Percentiles rank a stretch among this genome's conserved stretches.
phyloP scores from a whole-genome alignment of 495 filamentous ascomycete species.

The Articulospora tetracladia region DNA sequence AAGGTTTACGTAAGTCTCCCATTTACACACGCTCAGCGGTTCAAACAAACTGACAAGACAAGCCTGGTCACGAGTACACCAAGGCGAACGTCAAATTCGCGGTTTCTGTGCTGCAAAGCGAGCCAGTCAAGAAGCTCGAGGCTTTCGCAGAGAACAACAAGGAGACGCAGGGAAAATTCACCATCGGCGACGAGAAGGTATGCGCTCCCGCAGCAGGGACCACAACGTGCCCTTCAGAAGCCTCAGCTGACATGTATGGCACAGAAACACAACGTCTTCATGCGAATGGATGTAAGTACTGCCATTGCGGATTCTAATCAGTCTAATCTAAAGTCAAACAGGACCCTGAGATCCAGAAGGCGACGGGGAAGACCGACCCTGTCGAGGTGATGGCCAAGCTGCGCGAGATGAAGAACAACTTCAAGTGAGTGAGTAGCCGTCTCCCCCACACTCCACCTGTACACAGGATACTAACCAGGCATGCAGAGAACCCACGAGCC shows the following conservation, averaged over 20 bases:
- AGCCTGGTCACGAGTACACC: slow-evolving; percentile 97
- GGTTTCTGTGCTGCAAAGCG: slow-evolving; percentile 64
- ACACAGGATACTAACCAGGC: neutral
- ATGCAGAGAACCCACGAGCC: slow-evolving; percentile 1
- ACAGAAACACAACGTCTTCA: slow-evolving; percentile 95
- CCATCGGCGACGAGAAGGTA: slow-evolving; percentile 97
- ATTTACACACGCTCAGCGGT: neutral
- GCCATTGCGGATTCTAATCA: neutral
- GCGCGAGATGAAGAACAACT: slow-evolving; percentile 90
- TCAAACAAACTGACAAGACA: slow-evolving; percentile 5
- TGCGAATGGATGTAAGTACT: slow-evolving; percentile 70
- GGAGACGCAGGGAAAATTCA: slow-evolving; percentile 94
- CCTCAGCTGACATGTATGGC: neutral
- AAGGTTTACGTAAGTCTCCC: slow-evolving; percentile 72
- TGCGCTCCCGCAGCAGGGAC: too few relatives aligned
- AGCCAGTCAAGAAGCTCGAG: slow-evolving; percentile 71
- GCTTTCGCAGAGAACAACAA: slow-evolving; percentile 73
- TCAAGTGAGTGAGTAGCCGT: slow-evolving; percentile 51
- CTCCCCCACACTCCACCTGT: neutral
- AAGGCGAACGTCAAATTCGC: slow-evolving; percentile 90
- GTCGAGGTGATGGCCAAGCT: slow-evolving; percentile 83
- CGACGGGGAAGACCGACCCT: slow-evolving; percentile 75
- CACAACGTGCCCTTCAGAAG: too few relatives aligned
- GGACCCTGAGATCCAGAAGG: slow-evolving; percentile 83
- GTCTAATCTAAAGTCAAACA: slow-evolving; percentile 26